Base-by-base conservation (phyloP, 2,329 filamentous ascomycete species). In the Aspergillus sp. region DNA sequence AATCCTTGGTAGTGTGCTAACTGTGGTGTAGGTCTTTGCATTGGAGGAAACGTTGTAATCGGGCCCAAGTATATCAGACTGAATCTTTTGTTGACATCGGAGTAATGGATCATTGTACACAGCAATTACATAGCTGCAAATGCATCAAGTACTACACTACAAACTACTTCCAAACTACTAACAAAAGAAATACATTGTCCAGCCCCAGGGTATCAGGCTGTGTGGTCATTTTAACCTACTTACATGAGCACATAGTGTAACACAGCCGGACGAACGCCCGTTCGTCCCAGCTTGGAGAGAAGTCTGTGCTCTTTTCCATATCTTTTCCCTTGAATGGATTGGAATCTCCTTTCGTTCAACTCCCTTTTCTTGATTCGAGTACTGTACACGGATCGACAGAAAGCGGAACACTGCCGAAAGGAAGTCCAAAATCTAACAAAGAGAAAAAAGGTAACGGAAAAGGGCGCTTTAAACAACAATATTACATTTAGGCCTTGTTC, bases 401-500 rank as follows among this genome's bases (percentile, higher is more conserved):
- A 70, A 70, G 64, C 62, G 66, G 65, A 62, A 60, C 62, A 65
- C 50, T 59, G 60, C 60, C 56, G 65, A 66, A 69, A 65, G 63
- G 62, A 64, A 63, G 58, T 63, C 63, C 61, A 63, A 56, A 53
- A 49, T 61, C 54, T 61, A 62, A 63, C 57, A 65, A 54, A 61
- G 62, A 61, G 59, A 61, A 54, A 57, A 53, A 17, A 42, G 16
- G 19, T 14, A 17, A 42, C 11, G 57, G 57, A 63, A 65, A 63
- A 65, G 63, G 62, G 66, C 67, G 66, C 67, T 70, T 36, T 66
- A 64, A 67, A 67, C 63, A 67, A 69, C 63, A 71, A 69, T 67
- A 71, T 71, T 72, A 73, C 67, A 70, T 73, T 67, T 76, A 78
- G 61, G 68, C 79, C 69, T 79, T 63, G 63, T 63, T 77, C 76